These are phyloP conservation scores for Jatropha multifida DNA, from an alignment of 441 rosid genomes.

Conservation along the genomic window DNA sequence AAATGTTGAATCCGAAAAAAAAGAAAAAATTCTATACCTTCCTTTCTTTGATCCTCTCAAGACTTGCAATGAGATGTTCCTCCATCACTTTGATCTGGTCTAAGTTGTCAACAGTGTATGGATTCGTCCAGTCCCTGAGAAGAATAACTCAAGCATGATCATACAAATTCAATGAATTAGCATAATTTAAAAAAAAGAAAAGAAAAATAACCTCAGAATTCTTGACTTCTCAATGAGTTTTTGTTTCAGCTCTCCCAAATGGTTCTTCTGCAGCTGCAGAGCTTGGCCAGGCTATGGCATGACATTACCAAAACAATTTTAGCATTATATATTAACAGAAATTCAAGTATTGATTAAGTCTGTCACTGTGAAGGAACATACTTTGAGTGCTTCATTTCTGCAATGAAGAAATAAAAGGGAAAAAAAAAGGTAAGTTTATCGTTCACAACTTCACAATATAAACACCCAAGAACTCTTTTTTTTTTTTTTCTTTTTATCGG, in stretches of 20 bases:
- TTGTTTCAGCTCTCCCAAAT: background rate
- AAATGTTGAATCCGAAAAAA: background rate
- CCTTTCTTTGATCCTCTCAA: background rate
- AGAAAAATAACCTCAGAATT: conserved; percentile 5
- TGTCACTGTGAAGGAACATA: background rate
- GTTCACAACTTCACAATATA: background rate
- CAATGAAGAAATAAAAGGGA: background rate
- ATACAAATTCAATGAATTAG: background rate
- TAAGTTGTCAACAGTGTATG: conserved; percentile 1
- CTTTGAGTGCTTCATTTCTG: conserved; percentile 17
- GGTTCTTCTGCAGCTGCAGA: background rate
- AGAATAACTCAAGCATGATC: background rate
- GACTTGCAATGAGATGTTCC: conserved; percentile 14
- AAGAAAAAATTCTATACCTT: background rate
- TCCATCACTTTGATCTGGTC: conserved; percentile 21
- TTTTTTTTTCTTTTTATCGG: background rate
- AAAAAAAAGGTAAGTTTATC: no score
- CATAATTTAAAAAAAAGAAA: background rate
- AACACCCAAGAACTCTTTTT: no score
- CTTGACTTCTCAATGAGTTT: conserved; percentile 6
- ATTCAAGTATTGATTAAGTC: background rate
- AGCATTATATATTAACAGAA: background rate
- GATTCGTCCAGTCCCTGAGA: conserved; percentile 21
- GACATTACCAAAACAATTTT: background rate
- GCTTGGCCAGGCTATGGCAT: background rate